Conservation (phyloP, 2,329 filamentous ascomycete species). For the Colletotrichum somersetense region DNA sequence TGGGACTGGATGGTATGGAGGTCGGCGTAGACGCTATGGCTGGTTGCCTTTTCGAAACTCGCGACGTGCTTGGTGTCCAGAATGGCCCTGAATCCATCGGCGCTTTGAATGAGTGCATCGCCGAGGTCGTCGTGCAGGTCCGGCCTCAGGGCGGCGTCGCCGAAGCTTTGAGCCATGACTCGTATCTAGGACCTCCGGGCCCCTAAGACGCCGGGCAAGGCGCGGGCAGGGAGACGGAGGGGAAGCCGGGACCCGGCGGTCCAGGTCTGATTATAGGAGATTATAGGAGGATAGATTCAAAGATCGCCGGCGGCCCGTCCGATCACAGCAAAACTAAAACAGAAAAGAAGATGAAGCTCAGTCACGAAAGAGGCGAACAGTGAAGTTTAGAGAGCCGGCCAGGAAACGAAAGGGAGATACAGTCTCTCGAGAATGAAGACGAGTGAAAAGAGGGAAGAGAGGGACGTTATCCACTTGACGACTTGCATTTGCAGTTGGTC, state of each 20-base stretch:
- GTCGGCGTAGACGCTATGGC: slow-evolving; percentile 43
- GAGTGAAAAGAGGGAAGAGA: not conserved
- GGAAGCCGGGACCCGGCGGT: not conserved
- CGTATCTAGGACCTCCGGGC: not conserved
- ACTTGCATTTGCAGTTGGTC: not conserved
- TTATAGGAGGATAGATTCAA: not conserved
- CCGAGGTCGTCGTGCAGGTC: slow-evolving; percentile 9
- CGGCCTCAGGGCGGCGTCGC: not conserved
- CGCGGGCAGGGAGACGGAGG: not conserved
- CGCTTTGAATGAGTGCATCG: slow-evolving; percentile 18
- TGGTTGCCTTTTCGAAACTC: slow-evolving; percentile 41
- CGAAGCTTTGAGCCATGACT: slow-evolving; percentile 23
- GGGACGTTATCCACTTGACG: not conserved
- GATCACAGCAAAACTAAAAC: not conserved
- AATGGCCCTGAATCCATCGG: slow-evolving; percentile 38
- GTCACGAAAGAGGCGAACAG: not conserved
- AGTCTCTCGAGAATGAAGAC: not conserved
- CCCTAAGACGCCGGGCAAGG: not conserved
- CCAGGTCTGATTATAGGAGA: not conserved
- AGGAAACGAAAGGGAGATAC: not conserved
- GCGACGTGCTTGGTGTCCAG: slow-evolving; percentile 42
- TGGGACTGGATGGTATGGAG: slow-evolving; percentile 46
- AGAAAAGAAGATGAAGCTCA: not conserved
- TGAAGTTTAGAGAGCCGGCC: not conserved
- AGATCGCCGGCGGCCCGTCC: not conserved